Conservation (phyloP, 1,139 yeast genomes). For the Taphrina wiesneri region DNA sequence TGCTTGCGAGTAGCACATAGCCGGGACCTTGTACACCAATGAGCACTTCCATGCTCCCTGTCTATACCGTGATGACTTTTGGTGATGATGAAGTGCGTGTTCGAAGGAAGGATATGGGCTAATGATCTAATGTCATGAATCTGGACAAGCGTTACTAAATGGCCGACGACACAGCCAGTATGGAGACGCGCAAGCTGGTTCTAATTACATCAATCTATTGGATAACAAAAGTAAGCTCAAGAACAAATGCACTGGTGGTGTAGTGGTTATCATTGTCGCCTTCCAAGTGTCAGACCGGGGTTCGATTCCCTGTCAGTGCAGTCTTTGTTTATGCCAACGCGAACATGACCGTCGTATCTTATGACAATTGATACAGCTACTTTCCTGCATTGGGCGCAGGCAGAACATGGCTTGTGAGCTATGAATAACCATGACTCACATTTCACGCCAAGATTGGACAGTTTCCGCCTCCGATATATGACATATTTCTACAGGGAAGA, state of each 20-base stretch:
- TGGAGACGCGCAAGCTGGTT: background rate
- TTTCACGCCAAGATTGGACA: no score
- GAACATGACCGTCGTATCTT: no score
- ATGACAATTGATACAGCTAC: no score
- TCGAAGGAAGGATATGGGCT: no score
- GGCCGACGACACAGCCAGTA: background rate
- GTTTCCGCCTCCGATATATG: no score
- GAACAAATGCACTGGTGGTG: constrained; percentile 14
- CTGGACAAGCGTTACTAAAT: no score
- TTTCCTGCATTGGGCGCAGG: no score
- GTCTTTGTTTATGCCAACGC: background rate
- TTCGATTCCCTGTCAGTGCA: constrained; percentile 23
- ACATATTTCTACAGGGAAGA: no score
- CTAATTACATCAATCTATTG: no score
- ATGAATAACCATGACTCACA: background rate
- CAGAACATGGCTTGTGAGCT: background rate
- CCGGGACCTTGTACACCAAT: constrained; percentile 34
- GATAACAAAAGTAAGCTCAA: background rate
- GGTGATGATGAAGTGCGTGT: no score
- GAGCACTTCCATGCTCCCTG: constrained; percentile 26
- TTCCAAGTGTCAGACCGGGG: constrained; percentile 25
- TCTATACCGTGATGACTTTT: no score
- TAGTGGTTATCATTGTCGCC: constrained; percentile 22
- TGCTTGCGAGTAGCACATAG: constrained; percentile 59
- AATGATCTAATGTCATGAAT: no score